Conservation (phyloP, 495 filamentous ascomycete species). For the Chaetomium tenue region DNA sequence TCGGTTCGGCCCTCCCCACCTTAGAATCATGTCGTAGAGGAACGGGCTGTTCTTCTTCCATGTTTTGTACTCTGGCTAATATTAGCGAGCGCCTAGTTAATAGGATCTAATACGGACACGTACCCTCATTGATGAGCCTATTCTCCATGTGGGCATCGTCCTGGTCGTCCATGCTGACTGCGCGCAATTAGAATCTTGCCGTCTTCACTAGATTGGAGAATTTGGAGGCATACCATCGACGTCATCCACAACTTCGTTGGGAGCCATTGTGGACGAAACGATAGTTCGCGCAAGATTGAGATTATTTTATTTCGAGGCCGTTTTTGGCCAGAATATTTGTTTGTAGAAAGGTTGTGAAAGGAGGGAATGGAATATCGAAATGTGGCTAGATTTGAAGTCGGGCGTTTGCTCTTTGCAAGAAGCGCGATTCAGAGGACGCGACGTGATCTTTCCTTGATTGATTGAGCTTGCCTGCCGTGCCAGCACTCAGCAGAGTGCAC, state of each 20-base stretch:
- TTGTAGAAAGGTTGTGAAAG: not conserved
- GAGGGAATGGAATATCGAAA: not conserved
- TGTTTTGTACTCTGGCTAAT: conserved; percentile 84
- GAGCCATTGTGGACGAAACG: conserved; percentile 38
- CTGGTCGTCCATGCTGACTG: conserved; percentile 60
- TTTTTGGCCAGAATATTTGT: not conserved
- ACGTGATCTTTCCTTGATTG: conserved; percentile 31
- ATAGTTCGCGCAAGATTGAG: not conserved
- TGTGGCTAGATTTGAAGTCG: not conserved
- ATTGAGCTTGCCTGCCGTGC: conserved; percentile 20
- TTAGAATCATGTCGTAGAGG: conserved; percentile 94
- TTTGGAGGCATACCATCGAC: conserved; percentile 46
- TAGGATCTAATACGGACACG: not conserved
- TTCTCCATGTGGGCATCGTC: conserved; percentile 68
- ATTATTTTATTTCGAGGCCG: not conserved
- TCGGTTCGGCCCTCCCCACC: conserved; percentile 38
- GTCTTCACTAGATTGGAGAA: not conserved
- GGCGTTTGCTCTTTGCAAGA: not conserved
- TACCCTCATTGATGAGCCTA: conserved; percentile 93
- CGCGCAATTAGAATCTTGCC: conserved; percentile 16
- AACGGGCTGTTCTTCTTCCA: conserved; percentile 99
- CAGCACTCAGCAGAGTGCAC: not conserved
- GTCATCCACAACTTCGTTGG: conserved; percentile 51
- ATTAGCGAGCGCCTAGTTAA: conserved; percentile 20
- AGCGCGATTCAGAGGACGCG: conserved; percentile 17